A percentile compares a stretch with the other conserved stretches of the same genome.
phyloP scores from a whole-genome alignment of 2,329 filamentous ascomycete genomes.

The Hypoxylon sp. region DNA sequence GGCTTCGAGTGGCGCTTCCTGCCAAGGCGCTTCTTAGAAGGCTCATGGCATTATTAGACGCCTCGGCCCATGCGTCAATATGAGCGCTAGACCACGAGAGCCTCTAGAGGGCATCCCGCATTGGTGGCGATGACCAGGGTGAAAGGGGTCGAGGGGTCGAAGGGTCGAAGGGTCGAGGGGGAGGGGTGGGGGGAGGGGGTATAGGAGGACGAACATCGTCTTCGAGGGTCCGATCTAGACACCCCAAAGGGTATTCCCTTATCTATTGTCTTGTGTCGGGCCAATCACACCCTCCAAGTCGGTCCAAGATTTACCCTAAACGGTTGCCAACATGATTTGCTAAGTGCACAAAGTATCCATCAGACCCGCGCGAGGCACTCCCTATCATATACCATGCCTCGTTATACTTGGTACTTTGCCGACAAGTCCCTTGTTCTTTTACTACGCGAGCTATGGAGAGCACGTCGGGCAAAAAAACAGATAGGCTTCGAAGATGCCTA shows the following conservation, averaged over 20 bases:
- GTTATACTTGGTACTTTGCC: neutral
- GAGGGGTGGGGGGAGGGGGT: too few relatives aligned
- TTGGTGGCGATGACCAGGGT: conserved; percentile 27
- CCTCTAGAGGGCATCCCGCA: conserved; percentile 26
- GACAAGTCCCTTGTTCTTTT: conserved; percentile 10
- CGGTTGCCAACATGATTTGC: conserved; percentile 33
- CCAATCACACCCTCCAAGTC: conserved; percentile 28
- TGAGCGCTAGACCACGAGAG: conserved; percentile 20
- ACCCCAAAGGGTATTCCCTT: conserved; percentile 32
- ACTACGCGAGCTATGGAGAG: conserved; percentile 30
- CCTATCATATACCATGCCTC: conserved; percentile 28
- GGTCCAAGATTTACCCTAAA: conserved; percentile 29
- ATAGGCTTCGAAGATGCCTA: conserved; percentile 25
- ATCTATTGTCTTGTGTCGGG: conserved; percentile 30
- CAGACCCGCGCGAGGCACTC: conserved; percentile 14
- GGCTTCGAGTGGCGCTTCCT: neutral
- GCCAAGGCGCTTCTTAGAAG: conserved; percentile 11
- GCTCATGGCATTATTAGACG: conserved; percentile 24
- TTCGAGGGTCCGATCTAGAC: conserved; percentile 20
- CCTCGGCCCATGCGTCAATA: conserved; percentile 20
- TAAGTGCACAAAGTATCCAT: conserved; percentile 31
- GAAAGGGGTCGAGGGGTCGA: too few relatives aligned
- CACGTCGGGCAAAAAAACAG: conserved; percentile 9
- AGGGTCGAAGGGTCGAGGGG: too few relatives aligned
- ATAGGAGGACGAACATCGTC: conserved; percentile 9